These are phyloP conservation scores for Phoma sp. DNA, from an alignment of 2,329 filamentous ascomycete species.

Conservation along the genomic window DNA sequence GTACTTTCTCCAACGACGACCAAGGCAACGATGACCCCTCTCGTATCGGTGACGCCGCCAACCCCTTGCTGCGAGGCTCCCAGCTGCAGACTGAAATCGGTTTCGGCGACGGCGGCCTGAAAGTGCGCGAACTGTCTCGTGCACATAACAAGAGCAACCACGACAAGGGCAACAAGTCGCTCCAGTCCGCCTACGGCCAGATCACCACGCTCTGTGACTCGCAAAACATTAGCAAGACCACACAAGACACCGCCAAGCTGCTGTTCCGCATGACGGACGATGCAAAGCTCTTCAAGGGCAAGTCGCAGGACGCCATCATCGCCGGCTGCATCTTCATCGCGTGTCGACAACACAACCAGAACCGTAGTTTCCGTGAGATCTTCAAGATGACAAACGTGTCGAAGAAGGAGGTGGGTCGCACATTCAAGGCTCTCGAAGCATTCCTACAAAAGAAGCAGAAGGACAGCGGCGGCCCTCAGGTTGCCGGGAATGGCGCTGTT, in stretches of 20 bases:
- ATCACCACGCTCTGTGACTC: conserved; percentile 84
- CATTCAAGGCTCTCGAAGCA: conserved; percentile 90
- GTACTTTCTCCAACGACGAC: conserved; percentile 98
- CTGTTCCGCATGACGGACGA: conserved; percentile 96
- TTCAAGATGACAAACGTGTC: conserved; percentile 90
- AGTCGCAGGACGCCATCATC: conserved; percentile 90
- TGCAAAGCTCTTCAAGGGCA: conserved; percentile 91
- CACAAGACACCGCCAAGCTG: conserved; percentile 89
- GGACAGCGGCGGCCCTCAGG: conserved; percentile 28
- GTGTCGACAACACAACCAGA: conserved; percentile 85
- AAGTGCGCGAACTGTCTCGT: conserved; percentile 77
- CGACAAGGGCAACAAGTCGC: conserved; percentile 82
- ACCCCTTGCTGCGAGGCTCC: conserved; percentile 86
- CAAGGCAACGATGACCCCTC: conserved; percentile 95
- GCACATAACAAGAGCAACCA: conserved; percentile 81
- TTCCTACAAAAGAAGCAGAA: conserved; percentile 74
- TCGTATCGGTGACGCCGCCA: conserved; percentile 93
- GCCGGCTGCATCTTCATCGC: conserved; percentile 98
- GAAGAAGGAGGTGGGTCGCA: conserved; percentile 96
- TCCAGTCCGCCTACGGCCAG: conserved; percentile 84
- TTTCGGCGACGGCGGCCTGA: conserved; percentile 75
- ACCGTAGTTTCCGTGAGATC: conserved; percentile 92
- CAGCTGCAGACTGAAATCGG: conserved; percentile 89
- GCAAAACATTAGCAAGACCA: conserved; percentile 71
- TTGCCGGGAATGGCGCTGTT: conserved; percentile 50